Base-by-base conservation (phyloP, 495 filamentous ascomycete species). In the Xanthoparmelia taractica region DNA sequence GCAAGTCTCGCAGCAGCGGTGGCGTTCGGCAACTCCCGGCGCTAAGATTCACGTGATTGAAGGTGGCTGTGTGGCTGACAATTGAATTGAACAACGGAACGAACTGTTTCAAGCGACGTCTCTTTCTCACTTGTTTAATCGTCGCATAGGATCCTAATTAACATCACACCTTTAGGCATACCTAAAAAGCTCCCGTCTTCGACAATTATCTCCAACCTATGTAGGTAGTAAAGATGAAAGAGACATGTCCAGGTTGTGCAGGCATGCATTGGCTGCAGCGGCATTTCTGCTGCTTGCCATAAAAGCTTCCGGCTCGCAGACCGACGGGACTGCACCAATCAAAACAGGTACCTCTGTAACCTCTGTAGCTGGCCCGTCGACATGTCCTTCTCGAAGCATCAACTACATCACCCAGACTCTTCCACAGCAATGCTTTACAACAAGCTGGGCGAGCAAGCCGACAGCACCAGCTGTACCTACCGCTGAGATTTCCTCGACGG, bases 321-420 rank as follows among this genome's bases (percentile, higher is more conserved):
- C 29, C 56, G 33, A 58, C 10, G 55, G 58, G 41, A 63, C 29
- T 29, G 29, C 55, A n/a, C 29, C 45, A 2, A 37, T 29, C 47
- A 47, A n/a, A 38, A 15, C 10, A 31, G 27, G 56, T n/a, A 41
- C 43, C 10, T 10, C 41, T 11, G 4, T 27, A 25, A 29, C 55
- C 5, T 38, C 55, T 58, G 15, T 31, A 17, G 18, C 17, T 41
- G 33, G 15, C 31, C 45, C 56, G 31, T 33, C 69, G 34, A 83
- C 81, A 18, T 92, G 89, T 74, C 81, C 84, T 60, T 83, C 77
- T 63, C 77, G 81, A 65, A 89, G 87, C 5, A 83, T 88, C 63
- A 92, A 93, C 73, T 91, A 91, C 74, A 88, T 93, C 63, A 91
- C 88, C 18, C 86, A 91, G 67, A 83, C 82, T 12, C 75, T 92